A percentile compares a stretch with the other conserved stretches of the same genome.
phyloP scores from a whole-genome alignment of 1,284 basidiomycete genomes.

The Acaromyces ingoldii region DNA sequence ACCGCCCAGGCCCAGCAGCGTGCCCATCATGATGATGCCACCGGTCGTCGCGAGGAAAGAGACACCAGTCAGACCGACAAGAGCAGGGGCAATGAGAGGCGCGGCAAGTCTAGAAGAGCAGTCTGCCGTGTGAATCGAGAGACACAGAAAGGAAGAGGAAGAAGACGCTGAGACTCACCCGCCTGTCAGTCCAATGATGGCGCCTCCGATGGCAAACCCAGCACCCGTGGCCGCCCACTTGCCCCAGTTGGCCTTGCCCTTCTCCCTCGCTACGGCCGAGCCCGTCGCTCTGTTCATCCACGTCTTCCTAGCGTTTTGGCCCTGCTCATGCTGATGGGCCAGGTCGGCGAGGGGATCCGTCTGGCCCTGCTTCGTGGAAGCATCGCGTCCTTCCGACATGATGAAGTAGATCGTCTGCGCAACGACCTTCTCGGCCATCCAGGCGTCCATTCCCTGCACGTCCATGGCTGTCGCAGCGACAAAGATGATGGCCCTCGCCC shows the following conservation, averaged over 20 bases:
- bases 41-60: slow-evolving; percentile 38
- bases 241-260: slow-evolving; percentile 33
- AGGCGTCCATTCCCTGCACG: slow-evolving; percentile 21
- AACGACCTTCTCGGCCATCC: slow-evolving; percentile 39
- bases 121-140: too few relatives aligned
- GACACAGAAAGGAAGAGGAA: too few relatives aligned
- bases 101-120: too few relatives aligned
- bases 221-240: slow-evolving; percentile 38
- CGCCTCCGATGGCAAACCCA: slow-evolving; percentile 33
- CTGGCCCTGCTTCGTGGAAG: slow-evolving; percentile 19
- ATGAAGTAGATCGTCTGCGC: slow-evolving; percentile 43
- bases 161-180: too few relatives aligned
- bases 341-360: slow-evolving; percentile 25
- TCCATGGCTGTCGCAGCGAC: slow-evolving; percentile 35
- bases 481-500: slow-evolving; percentile 40
- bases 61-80: slow-evolving; percentile 38
- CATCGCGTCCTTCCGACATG: slow-evolving; percentile 29
- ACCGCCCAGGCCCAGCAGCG: slow-evolving; percentile 39
- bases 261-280: slow-evolving; percentile 27
- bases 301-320: slow-evolving; percentile 14
- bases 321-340: neutral
- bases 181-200: slow-evolving; percentile 38
- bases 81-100: slow-evolving; percentile 36
- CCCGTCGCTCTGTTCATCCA: slow-evolving; percentile 41
- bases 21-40: slow-evolving; percentile 42